Conservation (phyloP, 805 yeast species). For the Vanderwaltozyma yarrowii region DNA sequence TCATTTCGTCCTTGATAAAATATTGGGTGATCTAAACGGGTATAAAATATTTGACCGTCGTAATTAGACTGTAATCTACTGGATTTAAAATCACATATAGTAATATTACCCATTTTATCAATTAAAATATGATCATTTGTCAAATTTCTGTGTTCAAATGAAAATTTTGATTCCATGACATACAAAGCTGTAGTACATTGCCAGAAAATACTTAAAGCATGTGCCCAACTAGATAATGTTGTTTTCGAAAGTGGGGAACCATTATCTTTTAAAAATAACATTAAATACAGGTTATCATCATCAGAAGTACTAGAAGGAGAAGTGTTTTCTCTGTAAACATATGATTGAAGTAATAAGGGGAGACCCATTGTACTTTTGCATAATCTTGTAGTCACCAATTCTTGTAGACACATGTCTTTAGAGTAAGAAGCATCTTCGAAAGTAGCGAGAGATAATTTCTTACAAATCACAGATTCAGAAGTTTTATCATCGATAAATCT, state of each 20-base stretch:
- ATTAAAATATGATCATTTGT: slow-evolving; percentile 57
- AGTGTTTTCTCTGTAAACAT: slow-evolving; percentile 8
- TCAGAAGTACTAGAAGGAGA: slow-evolving; percentile 1
- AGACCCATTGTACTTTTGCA: slow-evolving; percentile 24
- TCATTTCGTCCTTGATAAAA: slow-evolving; percentile 53
- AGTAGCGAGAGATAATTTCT: slow-evolving; percentile 13
- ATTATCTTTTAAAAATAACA: slow-evolving; percentile 20
- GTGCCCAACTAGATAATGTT: slow-evolving; percentile 14
- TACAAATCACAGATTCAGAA: slow-evolving; percentile 12
- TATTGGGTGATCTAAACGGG: slow-evolving; percentile 54
- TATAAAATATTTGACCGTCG: slow-evolving; percentile 27
- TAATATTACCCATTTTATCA: slow-evolving; percentile 32
- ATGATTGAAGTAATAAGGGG: slow-evolving; percentile 18
- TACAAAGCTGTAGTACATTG: slow-evolving; percentile 39
- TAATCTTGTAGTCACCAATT: slow-evolving; percentile 16
- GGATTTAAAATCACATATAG: slow-evolving; percentile 48
- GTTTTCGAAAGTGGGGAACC: slow-evolving; percentile 17
- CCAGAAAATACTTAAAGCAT: slow-evolving; percentile 39
- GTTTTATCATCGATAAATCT: slow-evolving; percentile 7
- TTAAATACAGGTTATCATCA: slow-evolving; percentile 8
- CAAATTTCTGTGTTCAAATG: slow-evolving; percentile 64
- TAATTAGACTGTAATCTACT: slow-evolving; percentile 30
- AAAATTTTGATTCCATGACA: slow-evolving; percentile 39
- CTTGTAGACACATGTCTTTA: slow-evolving; percentile 18
- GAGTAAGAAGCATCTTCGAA: slow-evolving; percentile 12